Percentiles rank a stretch among this genome's conserved stretches.
phyloP scores from a whole-genome alignment of 2,329 filamentous ascomycete genomes.

The Aureobasidium sp. region DNA sequence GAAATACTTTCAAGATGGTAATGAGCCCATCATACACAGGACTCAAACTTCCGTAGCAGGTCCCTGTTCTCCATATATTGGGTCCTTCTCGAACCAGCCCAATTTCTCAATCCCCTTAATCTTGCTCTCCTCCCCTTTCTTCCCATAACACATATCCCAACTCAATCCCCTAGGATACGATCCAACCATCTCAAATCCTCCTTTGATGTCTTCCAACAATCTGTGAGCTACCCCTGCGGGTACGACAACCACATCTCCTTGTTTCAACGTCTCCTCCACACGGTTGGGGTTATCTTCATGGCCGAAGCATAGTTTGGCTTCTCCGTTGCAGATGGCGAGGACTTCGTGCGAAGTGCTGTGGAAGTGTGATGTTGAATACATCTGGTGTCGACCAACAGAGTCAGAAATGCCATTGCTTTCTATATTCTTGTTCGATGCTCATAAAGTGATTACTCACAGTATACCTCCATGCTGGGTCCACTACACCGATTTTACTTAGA shows the following conservation, averaged over 20 bases:
- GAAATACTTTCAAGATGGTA: background rate
- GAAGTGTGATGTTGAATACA: conserved; percentile 61
- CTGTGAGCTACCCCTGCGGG: conserved; percentile 61
- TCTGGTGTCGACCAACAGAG: conserved; percentile 25
- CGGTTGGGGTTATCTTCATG: conserved; percentile 53
- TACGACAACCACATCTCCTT: conserved; percentile 58
- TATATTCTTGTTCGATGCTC: background rate
- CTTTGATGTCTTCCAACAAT: conserved; percentile 49
- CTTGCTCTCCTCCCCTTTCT: conserved; percentile 48
- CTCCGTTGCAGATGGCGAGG: conserved; percentile 52
- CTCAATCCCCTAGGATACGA: conserved; percentile 51
- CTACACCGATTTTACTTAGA: conserved; percentile 46
- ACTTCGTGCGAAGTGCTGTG: conserved; percentile 63
- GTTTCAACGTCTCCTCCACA: conserved; percentile 49
- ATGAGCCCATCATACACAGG: background rate
- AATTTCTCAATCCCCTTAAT: conserved; percentile 43
- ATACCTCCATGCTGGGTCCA: conserved; percentile 59
- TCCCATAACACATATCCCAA: conserved; percentile 70
- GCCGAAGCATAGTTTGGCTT: conserved; percentile 58
- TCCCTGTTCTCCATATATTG: conserved; percentile 50
- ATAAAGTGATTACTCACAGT: conserved; percentile 28
- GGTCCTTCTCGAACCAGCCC: conserved; percentile 54
- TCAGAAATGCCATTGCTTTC: background rate
- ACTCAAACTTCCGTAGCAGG: conserved; percentile 40
- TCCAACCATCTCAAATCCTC: conserved; percentile 60